Evolutionary conservation across 2,329 filamentous ascomycete genomes (phyloP).

Genomic region (Xylariaceae sp.): DNA sequence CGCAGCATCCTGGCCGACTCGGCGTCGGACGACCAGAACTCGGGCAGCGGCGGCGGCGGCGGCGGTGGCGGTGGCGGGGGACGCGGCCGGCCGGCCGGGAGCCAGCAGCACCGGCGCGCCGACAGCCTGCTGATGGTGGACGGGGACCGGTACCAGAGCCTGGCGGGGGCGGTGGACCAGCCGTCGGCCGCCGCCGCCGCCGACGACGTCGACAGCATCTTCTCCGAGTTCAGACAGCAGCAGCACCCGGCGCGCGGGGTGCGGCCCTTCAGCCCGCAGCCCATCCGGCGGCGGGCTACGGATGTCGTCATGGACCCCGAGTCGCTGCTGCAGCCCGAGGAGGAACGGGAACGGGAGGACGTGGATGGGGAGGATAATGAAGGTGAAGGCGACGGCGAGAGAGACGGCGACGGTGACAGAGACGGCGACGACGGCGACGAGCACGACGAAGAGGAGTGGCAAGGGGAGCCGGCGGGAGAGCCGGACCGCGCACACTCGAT

Average conservation of each 20-base stretch:
- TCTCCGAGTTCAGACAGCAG: conserved; percentile 48
- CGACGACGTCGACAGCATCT: conserved; percentile 41
- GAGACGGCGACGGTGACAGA: conserved; percentile 3
- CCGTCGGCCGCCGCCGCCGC: conserved; percentile 41
- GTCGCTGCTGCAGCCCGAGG: conserved; percentile 16
- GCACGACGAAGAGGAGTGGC: too few species aligned
- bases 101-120: conserved; percentile 34
- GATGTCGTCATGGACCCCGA: conserved; percentile 27
- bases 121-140: conserved; percentile 49
- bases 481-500: too few species aligned
- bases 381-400: conserved; percentile 6
- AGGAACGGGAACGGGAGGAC: conserved; percentile 12
- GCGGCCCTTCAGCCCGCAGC: conserved; percentile 55
- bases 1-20: conserved; percentile 55
- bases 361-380: conserved; percentile 2
- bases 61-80: conserved; percentile 1
- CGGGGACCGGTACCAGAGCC: conserved; percentile 48
- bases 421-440: conserved; percentile 3
- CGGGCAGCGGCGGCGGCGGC: conserved; percentile 6
- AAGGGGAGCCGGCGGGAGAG: too few species aligned
- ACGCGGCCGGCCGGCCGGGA: conserved; percentile 6
- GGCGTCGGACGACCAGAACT: conserved; percentile 27
- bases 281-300: conserved; percentile 23
- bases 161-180: conserved; percentile 43
- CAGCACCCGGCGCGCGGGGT: conserved; percentile 46